phyloP scores from a whole-genome alignment of 331 rosid genomes.

The Acacia concinna region DNA sequence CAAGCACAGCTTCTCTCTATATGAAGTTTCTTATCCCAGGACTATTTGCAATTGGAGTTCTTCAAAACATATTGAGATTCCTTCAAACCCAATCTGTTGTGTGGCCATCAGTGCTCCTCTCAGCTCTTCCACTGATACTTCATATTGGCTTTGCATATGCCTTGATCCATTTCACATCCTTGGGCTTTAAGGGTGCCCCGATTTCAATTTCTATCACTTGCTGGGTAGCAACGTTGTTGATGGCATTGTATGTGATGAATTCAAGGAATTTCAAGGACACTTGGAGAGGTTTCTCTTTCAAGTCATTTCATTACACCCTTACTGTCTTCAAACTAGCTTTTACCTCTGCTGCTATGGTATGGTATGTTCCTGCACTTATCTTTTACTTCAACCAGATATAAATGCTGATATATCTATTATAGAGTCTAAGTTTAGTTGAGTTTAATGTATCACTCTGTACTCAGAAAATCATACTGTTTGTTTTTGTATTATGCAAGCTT shows the following conservation, averaged over 20 bases:
- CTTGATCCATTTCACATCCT: slow-evolving; percentile 47
- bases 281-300: slow-evolving; percentile 72
- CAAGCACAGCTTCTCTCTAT: slow-evolving; percentile 54
- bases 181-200: slow-evolving; percentile 70
- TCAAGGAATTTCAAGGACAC: slow-evolving; percentile 52
- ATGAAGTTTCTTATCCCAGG: slow-evolving; percentile 66
- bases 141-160: slow-evolving; percentile 55
- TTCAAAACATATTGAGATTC: slow-evolving; percentile 73
- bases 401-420: neutral
- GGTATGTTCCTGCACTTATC: slow-evolving; percentile 47
- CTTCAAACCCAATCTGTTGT: slow-evolving; percentile 75
- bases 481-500: slow-evolving; percentile 47
- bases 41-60: slow-evolving; percentile 61
- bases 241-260: slow-evolving; percentile 44
- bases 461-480: slow-evolving; percentile 13
- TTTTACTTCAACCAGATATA: neutral
- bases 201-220: slow-evolving; percentile 59
- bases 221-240: slow-evolving; percentile 54
- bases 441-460: slow-evolving; percentile 2
- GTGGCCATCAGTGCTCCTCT: slow-evolving; percentile 50
- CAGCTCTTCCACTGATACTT: slow-evolving; percentile 44
- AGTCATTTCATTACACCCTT: slow-evolving; percentile 45
- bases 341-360: slow-evolving; percentile 83
- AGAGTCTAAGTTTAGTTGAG: neutral
- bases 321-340: slow-evolving; percentile 62